phyloP scores from a whole-genome alignment of 257 asterid species.

The Primulina tabacum region DNA sequence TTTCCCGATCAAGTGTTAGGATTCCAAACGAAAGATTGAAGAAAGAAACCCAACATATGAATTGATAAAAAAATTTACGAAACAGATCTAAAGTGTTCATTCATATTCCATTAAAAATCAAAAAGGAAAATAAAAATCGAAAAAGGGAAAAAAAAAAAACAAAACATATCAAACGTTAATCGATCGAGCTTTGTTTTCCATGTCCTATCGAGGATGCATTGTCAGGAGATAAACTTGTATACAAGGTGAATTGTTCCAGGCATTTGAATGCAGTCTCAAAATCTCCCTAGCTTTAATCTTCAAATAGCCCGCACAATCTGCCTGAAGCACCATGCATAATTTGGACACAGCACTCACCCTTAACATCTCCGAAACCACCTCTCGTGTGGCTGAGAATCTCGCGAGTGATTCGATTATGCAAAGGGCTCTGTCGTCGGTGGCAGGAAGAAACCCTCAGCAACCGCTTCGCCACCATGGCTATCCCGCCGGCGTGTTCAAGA shows the following conservation, averaged over 20 bases:
- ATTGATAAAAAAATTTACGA: too few relatives aligned
- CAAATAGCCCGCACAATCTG: constrained; percentile 54
- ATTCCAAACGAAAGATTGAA: too few relatives aligned
- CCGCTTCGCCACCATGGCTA: constrained; percentile 63
- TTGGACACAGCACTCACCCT: constrained; percentile 79
- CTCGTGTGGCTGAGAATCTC: constrained; percentile 53
- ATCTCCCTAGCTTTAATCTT: constrained; percentile 75
- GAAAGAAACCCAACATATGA: not conserved
- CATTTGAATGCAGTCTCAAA: constrained; percentile 62
- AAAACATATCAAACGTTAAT: not conserved
- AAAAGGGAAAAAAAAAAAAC: too few relatives aligned
- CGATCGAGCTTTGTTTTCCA: not conserved
- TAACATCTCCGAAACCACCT: constrained; percentile 75
- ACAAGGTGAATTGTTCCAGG: constrained; percentile 82
- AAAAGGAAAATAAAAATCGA: too few relatives aligned
- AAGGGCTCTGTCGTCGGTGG: constrained; percentile 52
- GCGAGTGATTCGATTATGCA: constrained; percentile 53
- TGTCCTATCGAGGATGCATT: constrained; percentile 37
- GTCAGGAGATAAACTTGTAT: constrained; percentile 76
- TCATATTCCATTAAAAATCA: not conserved
- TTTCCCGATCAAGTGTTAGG: too few relatives aligned
- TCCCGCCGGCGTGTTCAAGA: constrained; percentile 58
- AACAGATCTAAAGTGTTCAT: too few relatives aligned
- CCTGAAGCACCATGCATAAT: constrained; percentile 86
- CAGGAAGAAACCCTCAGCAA: constrained; percentile 56